phyloP scores from a whole-genome alignment of 164 flowering plant genomes.

The Euptelea pleiosperma region DNA sequence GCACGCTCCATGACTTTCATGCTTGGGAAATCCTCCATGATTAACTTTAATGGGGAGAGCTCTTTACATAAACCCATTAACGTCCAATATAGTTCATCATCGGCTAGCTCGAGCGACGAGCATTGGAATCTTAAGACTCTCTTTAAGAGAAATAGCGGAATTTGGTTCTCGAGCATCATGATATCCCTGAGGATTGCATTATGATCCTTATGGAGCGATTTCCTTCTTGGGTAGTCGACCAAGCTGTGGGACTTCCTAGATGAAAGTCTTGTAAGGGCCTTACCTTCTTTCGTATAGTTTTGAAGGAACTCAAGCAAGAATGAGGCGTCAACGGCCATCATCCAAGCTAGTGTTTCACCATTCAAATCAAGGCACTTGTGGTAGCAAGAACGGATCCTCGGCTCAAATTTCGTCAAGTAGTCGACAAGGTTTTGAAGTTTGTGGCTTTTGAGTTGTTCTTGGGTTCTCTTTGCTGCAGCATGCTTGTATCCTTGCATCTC shows the following conservation, averaged over 20 bases:
- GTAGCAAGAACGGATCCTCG: slow-evolving; percentile 16
- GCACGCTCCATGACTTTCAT: neutral
- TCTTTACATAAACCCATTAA: too few species aligned
- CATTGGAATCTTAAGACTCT: too few species aligned
- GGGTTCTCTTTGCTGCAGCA: too few species aligned
- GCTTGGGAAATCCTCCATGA: neutral
- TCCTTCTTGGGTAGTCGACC: slow-evolving; percentile 5
- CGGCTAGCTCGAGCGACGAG: too few species aligned
- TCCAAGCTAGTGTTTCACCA: slow-evolving; percentile 20
- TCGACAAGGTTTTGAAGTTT: slow-evolving; percentile 13
- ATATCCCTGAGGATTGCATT: slow-evolving; percentile 19
- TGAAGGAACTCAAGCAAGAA: slow-evolving; percentile 22
- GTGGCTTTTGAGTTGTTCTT: slow-evolving; percentile 1
- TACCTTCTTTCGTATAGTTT: neutral
- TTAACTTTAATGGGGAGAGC: slow-evolving; percentile 16
- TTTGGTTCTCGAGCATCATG: too few species aligned
- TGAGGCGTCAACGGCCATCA: slow-evolving; percentile 20
- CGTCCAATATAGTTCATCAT: too few species aligned
- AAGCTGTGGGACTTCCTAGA: slow-evolving; percentile 8
- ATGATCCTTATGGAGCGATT: slow-evolving; percentile 3
- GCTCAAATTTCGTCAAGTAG: slow-evolving; percentile 9
- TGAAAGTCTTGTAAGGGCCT: neutral
- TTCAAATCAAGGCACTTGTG: slow-evolving; percentile 13
- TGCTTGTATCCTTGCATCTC: slow-evolving; percentile 25
- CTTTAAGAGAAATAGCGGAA: too few species aligned